Conservation (phyloP, 2,329 filamentous ascomycete genomes). For the Verticillium nubilum region DNA sequence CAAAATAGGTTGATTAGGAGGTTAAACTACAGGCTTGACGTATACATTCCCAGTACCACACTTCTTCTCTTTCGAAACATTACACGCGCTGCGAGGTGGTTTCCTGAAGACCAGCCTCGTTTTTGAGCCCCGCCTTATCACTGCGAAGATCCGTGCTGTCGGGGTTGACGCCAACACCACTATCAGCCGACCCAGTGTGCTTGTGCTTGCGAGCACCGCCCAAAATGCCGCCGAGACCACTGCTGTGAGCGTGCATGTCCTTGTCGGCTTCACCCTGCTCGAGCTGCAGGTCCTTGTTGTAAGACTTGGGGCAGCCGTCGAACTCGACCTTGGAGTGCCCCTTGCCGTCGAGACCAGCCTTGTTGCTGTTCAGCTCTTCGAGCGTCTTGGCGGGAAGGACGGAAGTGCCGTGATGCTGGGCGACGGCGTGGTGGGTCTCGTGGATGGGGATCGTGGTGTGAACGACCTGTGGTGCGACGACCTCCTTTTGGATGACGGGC, state of each 20-base stretch:
- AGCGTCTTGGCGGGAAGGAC: slow-evolving; percentile 60
- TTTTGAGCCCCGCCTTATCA: background rate
- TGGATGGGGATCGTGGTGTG: slow-evolving; percentile 70
- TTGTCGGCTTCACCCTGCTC: slow-evolving; percentile 1
- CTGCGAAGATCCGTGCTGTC: background rate
- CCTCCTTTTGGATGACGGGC: slow-evolving; percentile 66
- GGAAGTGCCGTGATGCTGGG: slow-evolving; percentile 61
- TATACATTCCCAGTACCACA: background rate
- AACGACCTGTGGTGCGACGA: slow-evolving; percentile 59
- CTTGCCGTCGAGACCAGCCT: slow-evolving; percentile 44
- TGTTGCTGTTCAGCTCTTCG: slow-evolving; percentile 44
- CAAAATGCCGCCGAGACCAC: too few species aligned
- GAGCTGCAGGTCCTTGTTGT: slow-evolving; percentile 19
- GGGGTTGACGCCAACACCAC: background rate
- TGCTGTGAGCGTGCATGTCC: background rate
- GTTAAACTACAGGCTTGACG: too few species aligned
- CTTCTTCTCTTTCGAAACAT: too few species aligned
- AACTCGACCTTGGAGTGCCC: slow-evolving; percentile 51
- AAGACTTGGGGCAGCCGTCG: slow-evolving; percentile 53
- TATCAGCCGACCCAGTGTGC: background rate
- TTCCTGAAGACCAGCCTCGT: background rate
- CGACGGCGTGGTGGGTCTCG: slow-evolving; percentile 63
- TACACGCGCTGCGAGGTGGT: background rate
- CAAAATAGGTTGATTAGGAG: too few species aligned
- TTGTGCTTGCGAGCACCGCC: background rate